A percentile compares a stretch with the other conserved stretches of the same genome.
These are phyloP conservation scores for Sphaceloma murrayae DNA, from an alignment of 2,329 filamentous ascomycete species.

Conservation along the genomic window DNA sequence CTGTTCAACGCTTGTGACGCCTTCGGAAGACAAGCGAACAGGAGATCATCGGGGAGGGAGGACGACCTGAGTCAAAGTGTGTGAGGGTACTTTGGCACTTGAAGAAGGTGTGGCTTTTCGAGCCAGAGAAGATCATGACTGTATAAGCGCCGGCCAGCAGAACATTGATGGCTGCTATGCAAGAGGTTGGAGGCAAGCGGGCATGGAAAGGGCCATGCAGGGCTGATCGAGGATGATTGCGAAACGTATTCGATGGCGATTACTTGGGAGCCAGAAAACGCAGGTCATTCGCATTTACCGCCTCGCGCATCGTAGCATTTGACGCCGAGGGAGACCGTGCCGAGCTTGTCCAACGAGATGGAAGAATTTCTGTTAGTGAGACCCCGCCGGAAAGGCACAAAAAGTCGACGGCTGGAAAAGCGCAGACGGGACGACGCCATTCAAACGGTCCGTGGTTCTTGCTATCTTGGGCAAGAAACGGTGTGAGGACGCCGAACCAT, in stretches of 20 bases:
- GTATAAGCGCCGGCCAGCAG: too few species aligned
- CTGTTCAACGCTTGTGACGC: conserved; percentile 4
- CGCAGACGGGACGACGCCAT: not conserved
- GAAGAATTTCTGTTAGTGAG: too few species aligned
- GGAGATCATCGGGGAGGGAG: not conserved
- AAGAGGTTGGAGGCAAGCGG: too few species aligned
- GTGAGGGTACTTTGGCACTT: not conserved
- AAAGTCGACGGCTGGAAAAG: not conserved
- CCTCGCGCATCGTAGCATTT: not conserved
- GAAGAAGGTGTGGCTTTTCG: too few species aligned
- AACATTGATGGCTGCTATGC: too few species aligned
- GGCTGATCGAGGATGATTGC: too few species aligned
- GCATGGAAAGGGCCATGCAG: too few species aligned
- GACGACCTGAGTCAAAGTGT: not conserved
- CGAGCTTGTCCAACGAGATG: not conserved
- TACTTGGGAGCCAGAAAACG: not conserved
- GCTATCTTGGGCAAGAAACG: conserved; percentile 13
- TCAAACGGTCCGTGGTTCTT: conserved; percentile 4
- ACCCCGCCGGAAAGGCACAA: not conserved
- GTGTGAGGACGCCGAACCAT: conserved; percentile 5
- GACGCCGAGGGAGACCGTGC: conserved; percentile 8
- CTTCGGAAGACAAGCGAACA: conserved; percentile 9
- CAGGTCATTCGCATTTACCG: not conserved
- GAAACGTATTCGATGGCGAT: not conserved
- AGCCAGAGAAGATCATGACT: too few species aligned